Conservation (phyloP, 1,139 yeast genomes). For the Candida dubliniensis region DNA sequence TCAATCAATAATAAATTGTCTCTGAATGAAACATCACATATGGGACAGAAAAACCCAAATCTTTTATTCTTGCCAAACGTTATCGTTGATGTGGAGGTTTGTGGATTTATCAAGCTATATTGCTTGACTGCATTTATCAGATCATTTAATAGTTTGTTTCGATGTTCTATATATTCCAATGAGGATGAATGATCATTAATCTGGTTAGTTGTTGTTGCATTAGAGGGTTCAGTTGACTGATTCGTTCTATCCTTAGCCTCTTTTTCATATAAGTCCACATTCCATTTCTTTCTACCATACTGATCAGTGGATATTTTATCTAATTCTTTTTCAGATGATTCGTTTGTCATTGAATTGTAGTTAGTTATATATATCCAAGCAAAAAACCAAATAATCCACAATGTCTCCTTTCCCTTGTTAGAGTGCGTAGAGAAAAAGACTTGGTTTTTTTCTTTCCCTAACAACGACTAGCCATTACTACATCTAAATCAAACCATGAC, state of each 20-base stretch:
- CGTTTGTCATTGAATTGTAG: background rate
- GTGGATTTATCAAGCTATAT: constrained; percentile 36
- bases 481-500: too few species aligned
- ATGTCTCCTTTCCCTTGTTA: too few species aligned
- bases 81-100: constrained; percentile 14
- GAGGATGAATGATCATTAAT: constrained; percentile 21
- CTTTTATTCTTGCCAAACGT: constrained; percentile 44
- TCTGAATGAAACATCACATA: constrained; percentile 75
- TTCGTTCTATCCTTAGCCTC: constrained; percentile 37
- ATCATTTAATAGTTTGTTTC: constrained; percentile 30
- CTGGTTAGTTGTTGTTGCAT: constrained; percentile 1
- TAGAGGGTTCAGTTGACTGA: constrained; percentile 4
- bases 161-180: constrained; percentile 27
- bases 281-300: constrained; percentile 72
- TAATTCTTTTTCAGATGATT: too few species aligned
- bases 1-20: constrained; percentile 81
- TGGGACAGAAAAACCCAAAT: constrained; percentile 81
- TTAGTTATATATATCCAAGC: background rate
- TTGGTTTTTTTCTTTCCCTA: too few species aligned
- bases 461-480: too few species aligned
- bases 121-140: constrained; percentile 37
- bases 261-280: constrained; percentile 59
- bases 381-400: too few species aligned
- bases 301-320: constrained; percentile 33
- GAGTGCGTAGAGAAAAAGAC: too few species aligned